phyloP scores from a whole-genome alignment of 2,329 filamentous ascomycete genomes.

The Metarhizium robertsii region DNA sequence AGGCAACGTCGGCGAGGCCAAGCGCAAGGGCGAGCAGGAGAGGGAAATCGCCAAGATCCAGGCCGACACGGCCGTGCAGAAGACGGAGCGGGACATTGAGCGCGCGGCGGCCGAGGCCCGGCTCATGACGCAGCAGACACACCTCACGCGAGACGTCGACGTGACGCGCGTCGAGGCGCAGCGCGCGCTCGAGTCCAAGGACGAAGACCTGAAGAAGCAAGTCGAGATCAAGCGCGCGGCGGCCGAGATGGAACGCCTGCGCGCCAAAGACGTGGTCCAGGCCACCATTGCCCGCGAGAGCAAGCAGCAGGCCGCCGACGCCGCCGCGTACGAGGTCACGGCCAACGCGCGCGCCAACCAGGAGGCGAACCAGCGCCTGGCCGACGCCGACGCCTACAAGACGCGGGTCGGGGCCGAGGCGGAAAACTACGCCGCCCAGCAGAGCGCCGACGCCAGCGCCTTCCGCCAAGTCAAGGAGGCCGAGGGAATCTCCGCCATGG shows the following conservation, averaged over 20 bases:
- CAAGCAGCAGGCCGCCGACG: slow-evolving; percentile 59
- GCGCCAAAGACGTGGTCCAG: slow-evolving; percentile 70
- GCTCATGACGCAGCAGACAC: slow-evolving; percentile 62
- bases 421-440: slow-evolving; percentile 24
- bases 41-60: slow-evolving; percentile 84
- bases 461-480: slow-evolving; percentile 61
- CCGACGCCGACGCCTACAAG: slow-evolving; percentile 44
- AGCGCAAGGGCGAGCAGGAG: slow-evolving; percentile 71
- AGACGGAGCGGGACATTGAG: slow-evolving; percentile 77
- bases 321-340: slow-evolving; percentile 53
- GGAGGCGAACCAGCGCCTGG: slow-evolving; percentile 41
- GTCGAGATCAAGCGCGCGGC: slow-evolving; percentile 70
- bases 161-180: slow-evolving; percentile 66
- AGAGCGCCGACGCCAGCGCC: slow-evolving; percentile 50
- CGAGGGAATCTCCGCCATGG: slow-evolving; percentile 68
- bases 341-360: slow-evolving; percentile 48
- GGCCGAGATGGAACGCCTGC: slow-evolving; percentile 71
- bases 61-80: slow-evolving; percentile 73
- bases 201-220: slow-evolving; percentile 70
- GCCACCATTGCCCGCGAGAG: slow-evolving; percentile 61
- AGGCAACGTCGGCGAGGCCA: slow-evolving; percentile 67
- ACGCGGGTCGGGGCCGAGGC: slow-evolving; percentile 37
- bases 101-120: slow-evolving; percentile 70
- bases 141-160: slow-evolving; percentile 64
- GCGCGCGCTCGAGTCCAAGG: slow-evolving; percentile 63